Conservation (phyloP, 1,139 yeast genomes). For the Taphrina communis region DNA sequence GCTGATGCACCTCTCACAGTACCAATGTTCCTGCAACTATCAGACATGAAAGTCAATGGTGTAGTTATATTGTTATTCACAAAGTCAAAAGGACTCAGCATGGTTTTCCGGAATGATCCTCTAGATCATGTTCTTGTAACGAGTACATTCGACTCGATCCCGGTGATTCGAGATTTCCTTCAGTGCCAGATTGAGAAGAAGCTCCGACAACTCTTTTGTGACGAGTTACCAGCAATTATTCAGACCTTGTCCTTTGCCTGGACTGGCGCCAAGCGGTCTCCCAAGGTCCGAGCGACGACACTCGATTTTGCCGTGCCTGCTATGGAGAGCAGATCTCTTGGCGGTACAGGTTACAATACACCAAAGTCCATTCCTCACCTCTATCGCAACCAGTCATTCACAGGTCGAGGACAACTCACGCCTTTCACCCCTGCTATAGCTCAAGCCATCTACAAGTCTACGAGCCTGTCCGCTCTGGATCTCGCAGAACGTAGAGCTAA, state of each 20-base stretch:
- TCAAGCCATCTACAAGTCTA: slow-evolving; percentile 62
- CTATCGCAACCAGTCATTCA: slow-evolving; percentile 33
- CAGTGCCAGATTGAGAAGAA: slow-evolving; percentile 84
- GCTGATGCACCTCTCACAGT: slow-evolving; percentile 74
- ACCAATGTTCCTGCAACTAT: slow-evolving; percentile 75
- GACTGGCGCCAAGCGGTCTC: slow-evolving; percentile 52
- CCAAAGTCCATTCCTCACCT: slow-evolving; percentile 36
- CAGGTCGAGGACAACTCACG: slow-evolving; percentile 39
- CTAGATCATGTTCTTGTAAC: slow-evolving; percentile 79
- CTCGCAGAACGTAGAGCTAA: slow-evolving; percentile 34
- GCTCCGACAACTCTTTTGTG: slow-evolving; percentile 78
- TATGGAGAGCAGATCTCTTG: slow-evolving; percentile 29
- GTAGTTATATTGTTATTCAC: slow-evolving; percentile 84
- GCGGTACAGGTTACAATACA: slow-evolving; percentile 23
- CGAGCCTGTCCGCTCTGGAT: slow-evolving; percentile 45
- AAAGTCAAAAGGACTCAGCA: slow-evolving; percentile 78
- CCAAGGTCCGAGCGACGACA: slow-evolving; percentile 29
- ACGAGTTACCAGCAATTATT: slow-evolving; percentile 79
- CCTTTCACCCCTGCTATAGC: slow-evolving; percentile 65
- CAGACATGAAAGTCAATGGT: slow-evolving; percentile 75
- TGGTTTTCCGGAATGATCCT: slow-evolving; percentile 88
- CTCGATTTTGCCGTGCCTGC: slow-evolving; percentile 37
- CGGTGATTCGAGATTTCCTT: slow-evolving; percentile 77
- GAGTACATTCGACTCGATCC: slow-evolving; percentile 83
- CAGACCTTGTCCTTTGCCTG: slow-evolving; percentile 77